Conservation (phyloP, 345 rosid genomes). For the Erysimum cheiranthoides region DNA sequence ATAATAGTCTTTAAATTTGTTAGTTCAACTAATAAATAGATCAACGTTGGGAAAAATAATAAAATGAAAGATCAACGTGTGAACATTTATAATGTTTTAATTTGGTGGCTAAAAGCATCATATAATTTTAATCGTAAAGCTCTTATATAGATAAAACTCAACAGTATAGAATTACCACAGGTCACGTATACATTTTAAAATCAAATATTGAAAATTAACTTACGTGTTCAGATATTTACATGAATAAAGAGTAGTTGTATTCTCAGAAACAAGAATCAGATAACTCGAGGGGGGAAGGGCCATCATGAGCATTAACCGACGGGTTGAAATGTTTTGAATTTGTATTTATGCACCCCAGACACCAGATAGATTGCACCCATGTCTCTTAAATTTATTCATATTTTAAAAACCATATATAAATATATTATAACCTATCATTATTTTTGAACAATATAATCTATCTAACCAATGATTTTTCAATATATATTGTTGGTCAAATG, state of each 20-base stretch:
- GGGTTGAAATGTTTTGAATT: neutral
- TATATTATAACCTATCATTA: too few relatives aligned
- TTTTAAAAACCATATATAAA: too few relatives aligned
- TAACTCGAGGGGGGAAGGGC: neutral
- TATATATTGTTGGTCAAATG: too few relatives aligned
- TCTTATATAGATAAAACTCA: neutral
- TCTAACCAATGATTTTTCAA: too few relatives aligned
- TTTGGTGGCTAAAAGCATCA: neutral
- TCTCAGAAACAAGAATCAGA: neutral
- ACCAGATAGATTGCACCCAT: too few relatives aligned
- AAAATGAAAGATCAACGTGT: neutral
- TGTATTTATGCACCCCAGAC: neutral
- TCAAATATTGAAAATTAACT: neutral
- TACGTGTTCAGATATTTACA: neutral
- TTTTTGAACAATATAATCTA: too few relatives aligned
- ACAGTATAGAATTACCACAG: neutral
- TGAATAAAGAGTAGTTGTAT: neutral
- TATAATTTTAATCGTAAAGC: neutral
- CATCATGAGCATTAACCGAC: neutral
- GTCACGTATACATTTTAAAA: neutral
- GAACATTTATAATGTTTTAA: neutral
- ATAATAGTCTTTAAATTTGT: neutral
- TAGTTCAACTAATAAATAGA: conserved; percentile 37
- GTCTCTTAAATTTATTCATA: too few relatives aligned
- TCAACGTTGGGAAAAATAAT: neutral